phyloP scores from a whole-genome alignment of 805 yeast genomes.

The Candida corydali region DNA sequence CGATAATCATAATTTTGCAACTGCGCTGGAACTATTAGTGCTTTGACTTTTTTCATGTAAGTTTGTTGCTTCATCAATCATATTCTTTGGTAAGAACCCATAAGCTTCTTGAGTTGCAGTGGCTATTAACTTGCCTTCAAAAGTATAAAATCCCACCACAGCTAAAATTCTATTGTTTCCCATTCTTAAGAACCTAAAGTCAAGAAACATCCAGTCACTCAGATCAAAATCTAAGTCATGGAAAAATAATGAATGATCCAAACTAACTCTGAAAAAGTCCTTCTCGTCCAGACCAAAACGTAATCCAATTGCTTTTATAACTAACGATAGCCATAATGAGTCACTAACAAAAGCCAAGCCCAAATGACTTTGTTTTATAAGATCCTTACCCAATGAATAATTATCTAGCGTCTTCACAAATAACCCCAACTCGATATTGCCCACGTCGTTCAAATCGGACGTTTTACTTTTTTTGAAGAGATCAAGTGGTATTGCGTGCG shows the following conservation, averaged over 20 bases:
- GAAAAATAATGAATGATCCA: slow-evolving; percentile 33
- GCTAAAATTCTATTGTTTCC: slow-evolving; percentile 33
- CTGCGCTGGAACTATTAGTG: not conserved
- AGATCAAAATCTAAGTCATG: slow-evolving; percentile 36
- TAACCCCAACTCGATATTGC: slow-evolving; percentile 23
- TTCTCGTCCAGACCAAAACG: slow-evolving; percentile 11
- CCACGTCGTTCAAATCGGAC: slow-evolving; percentile 11
- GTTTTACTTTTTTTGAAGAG: slow-evolving; percentile 10
- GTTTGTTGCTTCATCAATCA: slow-evolving; percentile 4
- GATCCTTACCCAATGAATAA: slow-evolving; percentile 19
- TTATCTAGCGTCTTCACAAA: slow-evolving; percentile 29
- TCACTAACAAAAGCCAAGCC: slow-evolving; percentile 27
- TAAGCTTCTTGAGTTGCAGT: slow-evolving; percentile 33
- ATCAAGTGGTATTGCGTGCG: slow-evolving; percentile 24
- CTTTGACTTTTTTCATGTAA: slow-evolving; percentile 5
- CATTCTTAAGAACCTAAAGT: slow-evolving; percentile 27
- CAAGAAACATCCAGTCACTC: slow-evolving; percentile 32
- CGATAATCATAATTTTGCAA: slow-evolving; percentile 6
- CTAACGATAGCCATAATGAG: slow-evolving; percentile 25
- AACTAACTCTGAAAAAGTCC: slow-evolving; percentile 33
- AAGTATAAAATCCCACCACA: slow-evolving; percentile 20
- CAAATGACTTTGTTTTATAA: slow-evolving; percentile 16
- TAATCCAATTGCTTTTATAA: slow-evolving; percentile 22
- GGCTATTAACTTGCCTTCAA: slow-evolving; percentile 26
- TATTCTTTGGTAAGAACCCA: slow-evolving; percentile 6